Percentiles rank a stretch among this genome's conserved stretches.
These are phyloP conservation scores for Trichosporon sp. DNA, from an alignment of 1,284 basidiomycete genomes.

Conservation along the genomic window DNA sequence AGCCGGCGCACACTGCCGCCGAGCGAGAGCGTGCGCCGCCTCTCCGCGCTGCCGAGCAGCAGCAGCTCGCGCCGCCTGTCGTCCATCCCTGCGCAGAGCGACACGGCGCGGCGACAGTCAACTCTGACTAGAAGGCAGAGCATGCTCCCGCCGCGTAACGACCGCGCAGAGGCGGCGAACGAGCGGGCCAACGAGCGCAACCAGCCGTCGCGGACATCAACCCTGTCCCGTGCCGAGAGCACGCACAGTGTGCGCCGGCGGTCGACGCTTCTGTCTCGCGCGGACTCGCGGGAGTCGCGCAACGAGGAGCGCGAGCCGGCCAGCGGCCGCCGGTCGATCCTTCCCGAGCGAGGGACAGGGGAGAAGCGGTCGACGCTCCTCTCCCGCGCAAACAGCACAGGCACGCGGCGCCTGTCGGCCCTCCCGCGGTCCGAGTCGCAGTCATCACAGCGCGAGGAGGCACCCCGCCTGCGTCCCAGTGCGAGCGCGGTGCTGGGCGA, in stretches of 20 bases:
- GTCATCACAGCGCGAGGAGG: not conserved
- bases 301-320: not conserved
- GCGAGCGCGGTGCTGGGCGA: not conserved
- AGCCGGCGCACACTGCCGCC: not conserved
- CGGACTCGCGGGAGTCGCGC: not conserved
- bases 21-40: not conserved
- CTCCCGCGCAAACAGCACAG: not conserved
- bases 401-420: not conserved
- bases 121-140: not conserved
- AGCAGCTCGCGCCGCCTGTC: not conserved
- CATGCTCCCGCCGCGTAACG: not conserved
- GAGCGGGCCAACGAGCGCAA: not conserved
- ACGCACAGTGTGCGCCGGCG: not conserved
- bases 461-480: not conserved
- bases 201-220: not conserved
- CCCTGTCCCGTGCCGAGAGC: not conserved
- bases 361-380: not conserved
- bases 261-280: not conserved
- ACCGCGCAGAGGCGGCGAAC: not conserved
- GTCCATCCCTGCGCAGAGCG: not conserved
- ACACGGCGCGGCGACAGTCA: not conserved
- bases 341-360: not conserved
- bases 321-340: not conserved
- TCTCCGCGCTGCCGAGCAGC: not conserved
- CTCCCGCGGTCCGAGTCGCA: not conserved